These are phyloP conservation scores for Chamaecrista fasciculata DNA, from an alignment of 306 rosid genomes.

Conservation along the genomic window DNA sequence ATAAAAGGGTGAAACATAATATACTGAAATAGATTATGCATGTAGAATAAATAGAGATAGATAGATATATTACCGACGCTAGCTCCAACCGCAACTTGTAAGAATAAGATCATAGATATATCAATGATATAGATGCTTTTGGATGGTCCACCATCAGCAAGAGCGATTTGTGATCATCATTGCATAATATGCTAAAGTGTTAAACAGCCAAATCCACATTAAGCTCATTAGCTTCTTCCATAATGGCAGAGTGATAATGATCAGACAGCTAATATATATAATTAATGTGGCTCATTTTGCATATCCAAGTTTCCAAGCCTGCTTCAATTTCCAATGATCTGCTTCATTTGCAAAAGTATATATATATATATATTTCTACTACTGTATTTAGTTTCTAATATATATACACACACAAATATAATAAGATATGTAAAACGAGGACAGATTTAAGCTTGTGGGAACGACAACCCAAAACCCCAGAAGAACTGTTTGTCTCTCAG, in stretches of 20 bases:
- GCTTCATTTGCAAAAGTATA: conserved; percentile 21
- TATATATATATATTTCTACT: neutral
- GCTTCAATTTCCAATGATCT: conserved; percentile 49
- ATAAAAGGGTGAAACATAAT: neutral
- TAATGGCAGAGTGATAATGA: neutral
- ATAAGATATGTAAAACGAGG: neutral
- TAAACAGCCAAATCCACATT: conserved; percentile 34
- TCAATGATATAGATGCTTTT: neutral
- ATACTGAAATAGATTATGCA: conserved; percentile 12
- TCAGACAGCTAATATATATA: neutral
- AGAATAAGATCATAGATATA: neutral
- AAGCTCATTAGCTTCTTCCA: too few species aligned
- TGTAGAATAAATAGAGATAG: neutral
- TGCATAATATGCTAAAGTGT: neutral
- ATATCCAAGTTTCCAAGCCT: conserved; percentile 31
- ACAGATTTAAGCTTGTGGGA: conserved; percentile 2
- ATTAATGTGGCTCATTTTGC: conserved; percentile 28
- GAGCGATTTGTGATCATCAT: conserved; percentile 16
- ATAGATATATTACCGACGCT: conserved; percentile 22
- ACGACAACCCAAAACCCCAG: conserved; percentile 15
- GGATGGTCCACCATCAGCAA: conserved; percentile 52
- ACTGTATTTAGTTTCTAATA: neutral
- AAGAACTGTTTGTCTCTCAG: neutral
- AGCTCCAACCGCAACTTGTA: conserved; percentile 31
- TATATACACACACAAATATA: neutral